phyloP scores from a whole-genome alignment of 176 grass and related monocot genomes.

The Carex myosuroides region DNA sequence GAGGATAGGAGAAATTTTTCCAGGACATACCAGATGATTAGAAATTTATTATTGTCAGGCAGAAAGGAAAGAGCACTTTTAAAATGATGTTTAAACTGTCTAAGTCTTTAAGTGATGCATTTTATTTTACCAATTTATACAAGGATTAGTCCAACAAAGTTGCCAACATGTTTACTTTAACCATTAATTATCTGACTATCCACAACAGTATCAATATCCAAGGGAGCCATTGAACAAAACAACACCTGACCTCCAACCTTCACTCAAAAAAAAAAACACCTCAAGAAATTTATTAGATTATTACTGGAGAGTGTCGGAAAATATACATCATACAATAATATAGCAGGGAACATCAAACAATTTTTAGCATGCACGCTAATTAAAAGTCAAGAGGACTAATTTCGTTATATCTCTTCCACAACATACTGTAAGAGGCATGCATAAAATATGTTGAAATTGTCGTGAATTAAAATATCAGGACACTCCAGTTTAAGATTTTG shows the following conservation, averaged over 20 bases:
- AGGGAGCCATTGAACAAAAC: background rate
- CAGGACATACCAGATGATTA: too few species aligned
- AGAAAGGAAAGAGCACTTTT: too few species aligned
- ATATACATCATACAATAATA: background rate
- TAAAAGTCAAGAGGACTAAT: background rate
- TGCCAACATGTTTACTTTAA: background rate
- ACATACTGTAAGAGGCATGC: background rate
- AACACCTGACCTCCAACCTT: too few species aligned
- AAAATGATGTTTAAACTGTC: too few species aligned
- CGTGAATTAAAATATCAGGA: too few species aligned
- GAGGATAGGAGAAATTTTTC: too few species aligned
- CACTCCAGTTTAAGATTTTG: too few species aligned
- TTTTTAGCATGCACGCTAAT: background rate
- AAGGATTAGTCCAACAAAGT: background rate
- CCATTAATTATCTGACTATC: background rate
- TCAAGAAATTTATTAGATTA: too few species aligned
- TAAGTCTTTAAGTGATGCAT: too few species aligned
- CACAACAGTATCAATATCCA: background rate
- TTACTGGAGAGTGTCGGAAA: background rate
- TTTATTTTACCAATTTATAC: too few species aligned
- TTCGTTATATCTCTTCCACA: background rate
- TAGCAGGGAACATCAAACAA: background rate
- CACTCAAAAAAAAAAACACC: too few species aligned
- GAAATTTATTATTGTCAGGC: too few species aligned
- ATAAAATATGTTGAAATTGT: background rate